Conservation (phyloP, 192 early-diverging fungal genomes). For the Coemansia sp. region DNA sequence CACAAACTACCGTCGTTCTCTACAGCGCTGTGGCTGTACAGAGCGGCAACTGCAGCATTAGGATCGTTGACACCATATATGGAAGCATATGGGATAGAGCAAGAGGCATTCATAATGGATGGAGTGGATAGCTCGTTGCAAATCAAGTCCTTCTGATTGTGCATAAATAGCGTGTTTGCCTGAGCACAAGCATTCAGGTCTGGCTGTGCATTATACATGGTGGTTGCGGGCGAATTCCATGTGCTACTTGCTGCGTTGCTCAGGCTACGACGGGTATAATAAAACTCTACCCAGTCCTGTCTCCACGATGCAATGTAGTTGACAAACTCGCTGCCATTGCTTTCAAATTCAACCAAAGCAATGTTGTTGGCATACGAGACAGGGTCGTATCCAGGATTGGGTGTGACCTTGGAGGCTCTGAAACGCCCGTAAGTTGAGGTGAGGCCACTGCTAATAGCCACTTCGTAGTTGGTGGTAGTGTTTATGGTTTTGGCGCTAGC, state of each 20-base stretch:
- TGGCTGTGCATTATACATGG: conserved; percentile 3
- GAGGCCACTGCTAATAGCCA: conserved; percentile 23
- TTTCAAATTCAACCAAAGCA: conserved; percentile 30
- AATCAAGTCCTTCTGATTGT: conserved; percentile 33
- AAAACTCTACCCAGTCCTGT: conserved; percentile 34
- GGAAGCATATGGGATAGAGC: conserved; percentile 30
- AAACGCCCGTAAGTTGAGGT: conserved; percentile 18
- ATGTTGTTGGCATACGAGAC: conserved; percentile 49
- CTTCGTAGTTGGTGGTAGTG: conserved; percentile 28
- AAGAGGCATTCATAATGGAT: conserved; percentile 21
- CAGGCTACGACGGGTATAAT: conserved; percentile 33
- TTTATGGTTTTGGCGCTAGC: conserved; percentile 12
- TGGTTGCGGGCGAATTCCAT: conserved; percentile 25
- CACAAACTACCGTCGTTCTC: conserved; percentile 12
- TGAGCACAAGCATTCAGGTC: conserved; percentile 9
- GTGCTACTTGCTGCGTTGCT: neutral
- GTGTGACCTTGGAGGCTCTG: conserved; percentile 23
- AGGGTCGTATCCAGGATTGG: conserved; percentile 35
- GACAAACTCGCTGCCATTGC: conserved; percentile 23
- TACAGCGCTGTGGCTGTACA: conserved; percentile 44
- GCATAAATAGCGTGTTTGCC: conserved; percentile 19
- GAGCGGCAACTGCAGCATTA: conserved; percentile 33
- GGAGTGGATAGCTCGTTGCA: conserved; percentile 28
- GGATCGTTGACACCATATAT: conserved; percentile 22
- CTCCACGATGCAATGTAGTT: conserved; percentile 49